Evolutionary conservation across 2,329 filamentous ascomycete genomes (phyloP).

Genomic region (Fusarium papillatum): DNA sequence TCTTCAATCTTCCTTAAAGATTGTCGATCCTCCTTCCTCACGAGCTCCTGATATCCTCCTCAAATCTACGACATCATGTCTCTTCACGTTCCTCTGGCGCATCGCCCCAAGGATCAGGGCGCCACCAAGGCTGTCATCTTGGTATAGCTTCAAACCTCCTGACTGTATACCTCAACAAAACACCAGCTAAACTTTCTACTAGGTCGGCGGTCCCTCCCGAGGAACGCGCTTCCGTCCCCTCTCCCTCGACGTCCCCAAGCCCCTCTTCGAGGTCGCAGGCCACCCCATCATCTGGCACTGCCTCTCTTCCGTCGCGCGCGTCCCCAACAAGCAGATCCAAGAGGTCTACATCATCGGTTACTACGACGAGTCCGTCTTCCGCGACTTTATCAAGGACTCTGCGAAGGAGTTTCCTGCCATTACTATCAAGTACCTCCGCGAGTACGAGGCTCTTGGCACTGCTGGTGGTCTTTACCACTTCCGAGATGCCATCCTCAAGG

Average conservation of each 20-base stretch:
- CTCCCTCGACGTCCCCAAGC: conserved; percentile 97
- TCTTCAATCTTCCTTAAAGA: conserved; percentile 23
- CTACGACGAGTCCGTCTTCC: conserved; percentile 97
- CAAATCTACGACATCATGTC: conserved; percentile 57
- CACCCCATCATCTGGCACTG: conserved; percentile 99
- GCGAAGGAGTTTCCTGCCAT: conserved; percentile 88
- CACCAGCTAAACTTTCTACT: conserved; percentile 37
- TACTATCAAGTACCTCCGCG: conserved; percentile 91
- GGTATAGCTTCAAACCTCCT: conserved; percentile 63
- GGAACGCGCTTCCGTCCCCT: conserved; percentile 96
- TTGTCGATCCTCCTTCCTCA: background rate
- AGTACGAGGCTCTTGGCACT: conserved; percentile 96
- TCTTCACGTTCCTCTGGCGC: conserved; percentile 68
- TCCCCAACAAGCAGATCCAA: conserved; percentile 83
- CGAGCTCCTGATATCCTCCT: background rate
- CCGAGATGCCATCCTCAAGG: conserved; percentile 98
- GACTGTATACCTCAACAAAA: background rate
- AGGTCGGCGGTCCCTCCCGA: conserved; percentile 96
- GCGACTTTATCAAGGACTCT: conserved; percentile 97
- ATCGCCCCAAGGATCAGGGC: conserved; percentile 64
- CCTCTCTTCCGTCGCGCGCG: conserved; percentile 90
- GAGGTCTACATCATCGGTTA: conserved; percentile 99
- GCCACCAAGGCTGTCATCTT: conserved; percentile 95
- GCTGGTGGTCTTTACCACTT: conserved; percentile 99
- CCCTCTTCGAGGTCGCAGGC: conserved; percentile 97